A percentile compares a stretch with the other conserved stretches of the same genome.
Evolutionary conservation across 345 rosid species (phyloP).

Genomic region (Nasturtium officinale): DNA sequence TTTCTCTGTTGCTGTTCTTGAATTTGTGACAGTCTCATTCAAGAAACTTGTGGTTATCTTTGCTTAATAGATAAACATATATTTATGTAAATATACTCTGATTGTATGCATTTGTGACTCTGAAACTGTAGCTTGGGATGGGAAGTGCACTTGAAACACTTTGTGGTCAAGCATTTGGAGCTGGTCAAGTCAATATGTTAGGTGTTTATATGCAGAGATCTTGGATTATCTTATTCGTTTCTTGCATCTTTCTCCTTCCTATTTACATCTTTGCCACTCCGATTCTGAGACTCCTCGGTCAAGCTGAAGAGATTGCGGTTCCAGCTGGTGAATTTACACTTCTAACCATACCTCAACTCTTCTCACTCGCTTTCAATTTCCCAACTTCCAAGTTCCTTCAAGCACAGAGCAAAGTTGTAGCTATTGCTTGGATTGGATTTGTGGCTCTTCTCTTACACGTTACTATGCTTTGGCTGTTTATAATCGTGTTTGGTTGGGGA

Average conservation of each 20-base stretch:
- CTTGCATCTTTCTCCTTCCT: conserved; percentile 57
- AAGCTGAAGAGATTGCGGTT: conserved; percentile 55
- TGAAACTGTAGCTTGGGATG: conserved; percentile 71
- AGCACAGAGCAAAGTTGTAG: conserved; percentile 71
- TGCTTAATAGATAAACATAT: too few species aligned
- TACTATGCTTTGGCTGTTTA: conserved; percentile 54
- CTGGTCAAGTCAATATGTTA: conserved; percentile 71
- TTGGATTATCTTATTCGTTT: conserved; percentile 56
- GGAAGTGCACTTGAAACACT: conserved; percentile 93
- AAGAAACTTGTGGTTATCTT: too few species aligned
- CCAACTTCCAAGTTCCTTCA: conserved; percentile 76
- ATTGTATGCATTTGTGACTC: not conserved
- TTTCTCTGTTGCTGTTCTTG: not conserved
- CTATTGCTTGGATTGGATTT: conserved; percentile 61
- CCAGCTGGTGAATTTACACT: conserved; percentile 64
- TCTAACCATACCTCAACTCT: conserved; percentile 61
- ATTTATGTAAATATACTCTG: not conserved
- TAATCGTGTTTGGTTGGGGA: conserved; percentile 52
- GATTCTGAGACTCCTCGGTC: conserved; percentile 60
- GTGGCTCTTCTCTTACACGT: conserved; percentile 50
- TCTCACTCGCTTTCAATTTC: conserved; percentile 65
- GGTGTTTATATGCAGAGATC: conserved; percentile 88
- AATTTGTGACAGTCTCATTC: not conserved
- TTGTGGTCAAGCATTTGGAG: conserved; percentile 93
- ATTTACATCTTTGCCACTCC: conserved; percentile 70